Base-by-base conservation (phyloP, 768 basidiomycete species). In the Collybia mongolica region DNA sequence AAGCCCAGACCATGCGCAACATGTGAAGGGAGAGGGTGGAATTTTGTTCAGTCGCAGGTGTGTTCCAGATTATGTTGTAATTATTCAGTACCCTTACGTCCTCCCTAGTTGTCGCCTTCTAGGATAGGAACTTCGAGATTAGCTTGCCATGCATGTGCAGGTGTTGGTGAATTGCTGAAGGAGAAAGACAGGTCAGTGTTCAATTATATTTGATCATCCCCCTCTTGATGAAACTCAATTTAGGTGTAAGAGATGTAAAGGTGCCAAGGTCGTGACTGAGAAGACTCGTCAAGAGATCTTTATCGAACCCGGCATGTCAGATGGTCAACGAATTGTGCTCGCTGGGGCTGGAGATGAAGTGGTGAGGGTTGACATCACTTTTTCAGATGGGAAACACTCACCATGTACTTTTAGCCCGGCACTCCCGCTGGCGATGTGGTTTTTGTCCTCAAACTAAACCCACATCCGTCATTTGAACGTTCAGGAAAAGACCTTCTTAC, bases 191-290 rank as follows among this genome's bases (percentile, higher is more conserved):
- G 84, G 91, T 91, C 55, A 17, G 78, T 60, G 39, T 14, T 42
- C 12, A 6, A 35, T 14, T 50, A 5, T 15, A 49, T 40, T 20
- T 15, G 12, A 19, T 39, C 45, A 1, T 37, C 29, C 43, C 24
- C 45, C 6, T 18, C 24, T 28, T 36, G 20, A 18, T 41, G 39
- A 20, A 24, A 17, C 14, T 42, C 41, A 48, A 18, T 17, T 17
- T 60, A 96, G 94, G 57, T 98, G 95, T 71, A 98, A 95, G 70
- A 96, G 92, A 63, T 98, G 96, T 70, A 93, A 94, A 60, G 96
- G 94, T 3, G 79, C 81, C 46, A 88, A 86, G 65, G 87, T 84
- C 0, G 79, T 88, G 39, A 84, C 88, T 54, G 93, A 96, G 63
- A 97, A 93, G 74, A 90, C 86, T 40, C 83, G 90, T 43, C 85